A percentile compares a stretch with the other conserved stretches of the same genome.
Conservation (phyloP, 2,329 filamentous ascomycete genomes). For the Byssoonygena ceratinophila region DNA sequence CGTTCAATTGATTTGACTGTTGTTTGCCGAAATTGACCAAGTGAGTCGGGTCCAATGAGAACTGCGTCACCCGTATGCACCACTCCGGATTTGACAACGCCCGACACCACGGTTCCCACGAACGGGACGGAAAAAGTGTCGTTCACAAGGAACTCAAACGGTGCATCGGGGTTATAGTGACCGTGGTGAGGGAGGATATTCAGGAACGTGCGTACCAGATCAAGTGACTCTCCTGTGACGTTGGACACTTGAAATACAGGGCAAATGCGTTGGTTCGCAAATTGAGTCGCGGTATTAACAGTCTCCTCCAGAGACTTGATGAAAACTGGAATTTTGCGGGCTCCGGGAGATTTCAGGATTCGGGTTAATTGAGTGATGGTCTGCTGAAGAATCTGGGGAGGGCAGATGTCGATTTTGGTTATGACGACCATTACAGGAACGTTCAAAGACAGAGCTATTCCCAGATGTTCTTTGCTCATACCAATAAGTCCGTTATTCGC, state of each 20-base stretch:
- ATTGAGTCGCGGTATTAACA: slow-evolving; percentile 89
- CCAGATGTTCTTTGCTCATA: slow-evolving; percentile 97
- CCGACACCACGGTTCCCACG: slow-evolving; percentile 89
- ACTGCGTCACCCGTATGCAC: slow-evolving; percentile 85
- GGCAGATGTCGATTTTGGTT: slow-evolving; percentile 97
- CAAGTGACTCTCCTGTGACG: slow-evolving; percentile 82
- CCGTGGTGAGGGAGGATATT: slow-evolving; percentile 94
- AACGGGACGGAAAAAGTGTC: slow-evolving; percentile 98
- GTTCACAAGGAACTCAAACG: slow-evolving; percentile 92
- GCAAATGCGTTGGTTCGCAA: slow-evolving; percentile 89
- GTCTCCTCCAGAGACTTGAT: slow-evolving; percentile 86
- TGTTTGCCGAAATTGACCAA: slow-evolving; percentile 81
- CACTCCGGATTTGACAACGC: slow-evolving; percentile 78
- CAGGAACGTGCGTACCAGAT: slow-evolving; percentile 81
- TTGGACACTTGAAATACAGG: slow-evolving; percentile 98
- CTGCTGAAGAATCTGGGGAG: slow-evolving; percentile 86
- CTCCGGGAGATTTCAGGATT: slow-evolving; percentile 87
- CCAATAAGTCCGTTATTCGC: slow-evolving; percentile 95
- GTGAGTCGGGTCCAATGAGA: slow-evolving; percentile 76
- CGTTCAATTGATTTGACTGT: slow-evolving; percentile 86
- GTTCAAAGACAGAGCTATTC: slow-evolving; percentile 86
- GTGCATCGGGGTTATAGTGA: slow-evolving; percentile 75
- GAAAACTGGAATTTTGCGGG: slow-evolving; percentile 90
- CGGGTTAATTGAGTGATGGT: slow-evolving; percentile 84
- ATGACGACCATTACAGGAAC: slow-evolving; percentile 96